These are phyloP conservation scores for Starmerella sirachaensis DNA, from an alignment of 805 yeast genomes.

Conservation along the genomic window DNA sequence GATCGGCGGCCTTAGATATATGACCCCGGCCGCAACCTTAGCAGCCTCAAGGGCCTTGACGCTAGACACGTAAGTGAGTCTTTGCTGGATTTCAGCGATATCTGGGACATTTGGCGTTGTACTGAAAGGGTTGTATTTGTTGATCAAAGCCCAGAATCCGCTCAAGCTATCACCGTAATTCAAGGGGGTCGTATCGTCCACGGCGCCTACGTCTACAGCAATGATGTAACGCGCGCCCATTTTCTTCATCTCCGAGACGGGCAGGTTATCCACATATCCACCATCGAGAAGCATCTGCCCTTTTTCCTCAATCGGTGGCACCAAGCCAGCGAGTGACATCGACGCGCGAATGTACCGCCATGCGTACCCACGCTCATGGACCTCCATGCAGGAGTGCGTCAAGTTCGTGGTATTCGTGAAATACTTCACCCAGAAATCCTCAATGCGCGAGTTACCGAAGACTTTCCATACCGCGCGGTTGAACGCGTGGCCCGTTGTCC, in stretches of 20 bases:
- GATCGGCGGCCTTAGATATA: conserved; percentile 86
- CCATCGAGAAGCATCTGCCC: conserved; percentile 94
- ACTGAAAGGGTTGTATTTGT: conserved; percentile 84
- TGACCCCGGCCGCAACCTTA: conserved; percentile 69
- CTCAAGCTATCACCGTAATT: conserved; percentile 83
- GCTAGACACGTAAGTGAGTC: conserved; percentile 88
- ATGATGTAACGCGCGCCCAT: conserved; percentile 71
- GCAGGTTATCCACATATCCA: conserved; percentile 87
- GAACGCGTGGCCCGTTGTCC: conserved; percentile 94
- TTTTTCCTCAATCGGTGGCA: conserved; percentile 73
- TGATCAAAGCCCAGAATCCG: conserved; percentile 81
- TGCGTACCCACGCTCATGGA: conserved; percentile 82
- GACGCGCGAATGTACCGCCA: conserved; percentile 95
- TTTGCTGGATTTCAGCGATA: conserved; percentile 86
- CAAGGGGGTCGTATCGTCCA: conserved; percentile 84
- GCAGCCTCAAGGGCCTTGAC: conserved; percentile 87
- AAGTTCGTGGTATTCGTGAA: conserved; percentile 89
- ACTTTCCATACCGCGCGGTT: conserved; percentile 96
- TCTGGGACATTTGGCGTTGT: conserved; percentile 79
- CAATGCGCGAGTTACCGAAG: conserved; percentile 83
- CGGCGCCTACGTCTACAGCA: conserved; percentile 94
- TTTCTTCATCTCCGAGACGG: conserved; percentile 84
- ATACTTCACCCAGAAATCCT: conserved; percentile 87
- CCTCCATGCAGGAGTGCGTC: conserved; percentile 89
- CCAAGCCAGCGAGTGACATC: conserved; percentile 87